phyloP scores from a whole-genome alignment of 2,329 filamentous ascomycete species.

The Mollisia scopiformis region DNA sequence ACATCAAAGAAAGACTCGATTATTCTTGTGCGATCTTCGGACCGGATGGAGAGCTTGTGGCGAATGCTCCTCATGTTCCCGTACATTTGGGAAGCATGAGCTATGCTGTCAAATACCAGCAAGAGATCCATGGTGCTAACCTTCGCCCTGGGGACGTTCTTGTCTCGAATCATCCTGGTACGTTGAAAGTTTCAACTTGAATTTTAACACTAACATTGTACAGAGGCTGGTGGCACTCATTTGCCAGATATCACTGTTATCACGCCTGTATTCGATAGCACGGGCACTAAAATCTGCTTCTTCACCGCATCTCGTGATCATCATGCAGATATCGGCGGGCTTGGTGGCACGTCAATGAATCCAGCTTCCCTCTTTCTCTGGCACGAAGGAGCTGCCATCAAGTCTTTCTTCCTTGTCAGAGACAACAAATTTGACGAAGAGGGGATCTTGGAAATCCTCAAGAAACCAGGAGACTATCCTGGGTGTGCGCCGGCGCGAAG shows the following conservation, averaged over 20 bases:
- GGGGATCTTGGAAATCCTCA: conserved; percentile 59
- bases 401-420: conserved; percentile 68
- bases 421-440: conserved; percentile 77
- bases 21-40: conserved; percentile 61
- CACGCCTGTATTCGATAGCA: conserved; percentile 69
- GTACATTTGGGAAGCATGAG: conserved; percentile 24
- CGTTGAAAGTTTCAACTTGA: not conserved
- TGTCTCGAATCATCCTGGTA: conserved; percentile 60
- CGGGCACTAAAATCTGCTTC: conserved; percentile 71
- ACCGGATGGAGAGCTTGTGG: conserved; percentile 60
- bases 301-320: conserved; percentile 77
- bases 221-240: conserved; percentile 69
- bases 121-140: conserved; percentile 75
- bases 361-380: conserved; percentile 67
- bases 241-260: conserved; percentile 83
- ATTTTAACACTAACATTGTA: not conserved
- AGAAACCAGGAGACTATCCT: conserved; percentile 69
- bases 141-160: conserved; percentile 78
- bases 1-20: conserved; percentile 71
- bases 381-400: conserved; percentile 64
- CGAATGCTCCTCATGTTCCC: conserved; percentile 79
- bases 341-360: conserved; percentile 77
- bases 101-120: conserved; percentile 65
- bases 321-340: conserved; percentile 80
- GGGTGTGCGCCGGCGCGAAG: conserved; percentile 78